These are phyloP conservation scores for Rhipidocladum racemiflorum DNA, from an alignment of 176 grass and related monocot species.

Conservation along the genomic window DNA sequence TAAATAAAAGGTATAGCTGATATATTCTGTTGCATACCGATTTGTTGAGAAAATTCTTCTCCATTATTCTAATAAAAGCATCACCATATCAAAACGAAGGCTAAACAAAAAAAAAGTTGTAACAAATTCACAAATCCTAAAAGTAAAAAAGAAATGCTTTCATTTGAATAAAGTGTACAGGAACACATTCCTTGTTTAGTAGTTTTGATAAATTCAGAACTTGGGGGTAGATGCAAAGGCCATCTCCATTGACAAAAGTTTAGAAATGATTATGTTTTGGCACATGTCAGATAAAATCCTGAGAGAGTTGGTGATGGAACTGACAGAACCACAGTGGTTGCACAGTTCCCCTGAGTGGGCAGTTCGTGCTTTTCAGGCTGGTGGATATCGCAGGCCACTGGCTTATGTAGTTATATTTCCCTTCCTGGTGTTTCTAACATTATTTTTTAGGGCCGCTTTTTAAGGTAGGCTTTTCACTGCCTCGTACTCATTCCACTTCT, in stretches of 20 bases:
- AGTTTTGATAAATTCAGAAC: background rate
- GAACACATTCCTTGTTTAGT: background rate
- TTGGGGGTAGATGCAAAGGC: constrained; percentile 15
- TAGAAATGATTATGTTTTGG: constrained; percentile 4
- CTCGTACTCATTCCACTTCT: too few species aligned
- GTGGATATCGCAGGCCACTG: too few species aligned
- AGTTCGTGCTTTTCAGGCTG: too few species aligned
- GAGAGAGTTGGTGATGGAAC: constrained; percentile 30
- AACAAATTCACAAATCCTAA: background rate
- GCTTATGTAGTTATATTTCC: too few species aligned
- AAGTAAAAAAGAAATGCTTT: background rate
- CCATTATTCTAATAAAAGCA: background rate
- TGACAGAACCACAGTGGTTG: too few species aligned
- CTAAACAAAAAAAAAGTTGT: background rate
- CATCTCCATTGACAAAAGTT: constrained; percentile 25
- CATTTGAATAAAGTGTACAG: background rate
- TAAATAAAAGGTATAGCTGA: background rate
- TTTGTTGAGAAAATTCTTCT: background rate
- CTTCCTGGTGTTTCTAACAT: too few species aligned
- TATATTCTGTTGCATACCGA: background rate
- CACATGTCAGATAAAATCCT: constrained; percentile 11
- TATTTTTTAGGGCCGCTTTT: too few species aligned
- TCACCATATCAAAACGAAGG: background rate
- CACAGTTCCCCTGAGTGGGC: too few species aligned
- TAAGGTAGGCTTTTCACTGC: too few species aligned